Evolutionary conservation across 129 eudicot genomes (phyloP), one percentile per base, ranked within the genome.

Genomic region (Centella asiatica): DNA sequence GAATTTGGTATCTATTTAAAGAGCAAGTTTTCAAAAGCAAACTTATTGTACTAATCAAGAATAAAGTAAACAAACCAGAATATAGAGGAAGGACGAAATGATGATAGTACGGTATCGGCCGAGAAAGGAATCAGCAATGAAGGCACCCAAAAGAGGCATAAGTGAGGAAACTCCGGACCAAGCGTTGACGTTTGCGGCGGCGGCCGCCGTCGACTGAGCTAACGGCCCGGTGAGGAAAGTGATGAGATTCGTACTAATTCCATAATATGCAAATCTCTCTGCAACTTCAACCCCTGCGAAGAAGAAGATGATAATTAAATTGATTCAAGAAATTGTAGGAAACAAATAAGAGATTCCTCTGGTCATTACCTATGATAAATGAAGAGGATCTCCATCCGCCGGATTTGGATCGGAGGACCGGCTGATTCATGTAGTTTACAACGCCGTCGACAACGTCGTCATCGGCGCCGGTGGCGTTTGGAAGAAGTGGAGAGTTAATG

Each of bases 201-300:
- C 89, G 3, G 80, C 39, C 0, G 92, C 95, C 24, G 93, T 87
- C 18, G 95, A 83, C 40, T 75, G 92, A 9, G 84, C 80, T 61
- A 87, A 59, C 1, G 75, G 81, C 5, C 81, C 79, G 0, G 82
- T 82, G 62, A 83, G 62, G 37, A 59, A 83, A 20, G 47, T 78
- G 7, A 83, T 83, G 57, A 83, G 36, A 59, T 83, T 87, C 1
- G 76, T 64, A 50, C 76, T 66, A 1, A 81, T 77, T 3, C 95
- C 95, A 40, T 68, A 78, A 25, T 72, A 83, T 2, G 88, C 83
- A 53, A 87, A 67, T 60, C 85, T 80, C 69, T 87, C 95, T 19
- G 87, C 95, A 64, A 83, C 71, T 57, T 80, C 90, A 33, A 86
- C 87, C 20, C 90, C 90, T 86, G 58, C 61, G 65, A 52, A 62